Conservation (phyloP, 2,329 filamentous ascomycete genomes). For the Hirsutella thompsonii region DNA sequence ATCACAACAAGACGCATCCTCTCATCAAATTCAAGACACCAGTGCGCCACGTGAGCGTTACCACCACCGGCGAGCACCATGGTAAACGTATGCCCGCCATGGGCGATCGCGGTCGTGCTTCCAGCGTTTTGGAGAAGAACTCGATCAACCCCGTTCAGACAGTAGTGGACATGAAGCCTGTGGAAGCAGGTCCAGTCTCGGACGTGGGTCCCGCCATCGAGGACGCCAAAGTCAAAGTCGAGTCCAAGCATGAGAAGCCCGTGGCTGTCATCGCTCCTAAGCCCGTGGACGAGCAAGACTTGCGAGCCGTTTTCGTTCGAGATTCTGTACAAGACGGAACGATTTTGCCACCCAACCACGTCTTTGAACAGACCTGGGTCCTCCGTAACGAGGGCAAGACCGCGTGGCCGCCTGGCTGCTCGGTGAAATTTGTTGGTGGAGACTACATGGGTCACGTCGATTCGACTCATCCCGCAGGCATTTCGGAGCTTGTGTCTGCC, state of each 20-base stretch:
- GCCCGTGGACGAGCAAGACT: slow-evolving; percentile 14
- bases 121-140: slow-evolving; percentile 30
- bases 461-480: slow-evolving; percentile 63
- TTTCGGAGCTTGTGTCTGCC: slow-evolving; percentile 62
- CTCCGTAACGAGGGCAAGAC: slow-evolving; percentile 70
- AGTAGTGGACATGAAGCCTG: slow-evolving; percentile 58
- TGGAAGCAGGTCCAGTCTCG: slow-evolving; percentile 21
- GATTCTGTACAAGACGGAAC: slow-evolving; percentile 75
- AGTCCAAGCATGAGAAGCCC: slow-evolving; percentile 12
- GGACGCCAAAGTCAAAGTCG: slow-evolving; percentile 15
- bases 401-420: slow-evolving; percentile 80
- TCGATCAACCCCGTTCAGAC: slow-evolving; percentile 49
- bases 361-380: slow-evolving; percentile 86
- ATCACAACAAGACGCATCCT: slow-evolving; percentile 91
- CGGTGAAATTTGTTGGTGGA: slow-evolving; percentile 81
- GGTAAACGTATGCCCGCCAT: slow-evolving; percentile 54
- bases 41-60: slow-evolving; percentile 76
- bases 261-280: slow-evolving; percentile 6
- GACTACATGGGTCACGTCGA: slow-evolving; percentile 95
- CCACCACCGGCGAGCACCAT: slow-evolving; percentile 66
- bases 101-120: slow-evolving; percentile 45
- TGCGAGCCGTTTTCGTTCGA: slow-evolving; percentile 53
- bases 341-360: slow-evolving; percentile 51
- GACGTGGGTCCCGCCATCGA: slow-evolving; percentile 3
- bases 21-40: slow-evolving; percentile 95